Evolutionary conservation across 2,329 filamentous ascomycete species (phyloP).

Genomic region (Aspergillus luchuensis): DNA sequence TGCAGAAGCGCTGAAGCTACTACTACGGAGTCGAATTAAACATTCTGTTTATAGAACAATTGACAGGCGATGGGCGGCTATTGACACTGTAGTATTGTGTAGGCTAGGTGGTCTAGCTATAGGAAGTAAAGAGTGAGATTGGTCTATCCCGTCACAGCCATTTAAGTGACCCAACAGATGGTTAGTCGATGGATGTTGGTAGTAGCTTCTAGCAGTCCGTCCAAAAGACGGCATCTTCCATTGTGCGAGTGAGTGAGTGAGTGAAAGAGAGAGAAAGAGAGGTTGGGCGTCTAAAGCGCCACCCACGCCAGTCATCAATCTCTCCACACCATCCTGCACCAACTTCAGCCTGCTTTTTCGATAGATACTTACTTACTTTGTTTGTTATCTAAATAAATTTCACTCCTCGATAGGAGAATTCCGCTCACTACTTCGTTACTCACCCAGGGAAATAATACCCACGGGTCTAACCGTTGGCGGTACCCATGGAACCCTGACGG

Average conservation of each 20-base stretch:
- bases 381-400: no score
- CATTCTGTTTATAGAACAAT: background rate
- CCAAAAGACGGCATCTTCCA: no score
- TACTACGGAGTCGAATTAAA: background rate
- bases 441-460: background rate
- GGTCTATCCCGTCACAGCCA: background rate
- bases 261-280: no score
- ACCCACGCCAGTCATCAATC: background rate
- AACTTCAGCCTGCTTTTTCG: no score
- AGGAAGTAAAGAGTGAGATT: background rate
- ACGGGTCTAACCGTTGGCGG: conserved; percentile 5
- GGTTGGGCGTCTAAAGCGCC: background rate
- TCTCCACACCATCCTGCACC: no score
- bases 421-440: background rate
- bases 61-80: background rate
- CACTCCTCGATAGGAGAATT: no score
- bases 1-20: background rate
- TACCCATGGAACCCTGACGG: background rate
- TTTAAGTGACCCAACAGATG: no score
- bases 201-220: background rate
- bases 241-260: no score
- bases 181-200: background rate
- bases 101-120: no score
- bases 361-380: no score
- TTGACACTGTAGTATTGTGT: background rate